phyloP scores from a whole-genome alignment of 345 rosid genomes.

The Acer saccharum region DNA sequence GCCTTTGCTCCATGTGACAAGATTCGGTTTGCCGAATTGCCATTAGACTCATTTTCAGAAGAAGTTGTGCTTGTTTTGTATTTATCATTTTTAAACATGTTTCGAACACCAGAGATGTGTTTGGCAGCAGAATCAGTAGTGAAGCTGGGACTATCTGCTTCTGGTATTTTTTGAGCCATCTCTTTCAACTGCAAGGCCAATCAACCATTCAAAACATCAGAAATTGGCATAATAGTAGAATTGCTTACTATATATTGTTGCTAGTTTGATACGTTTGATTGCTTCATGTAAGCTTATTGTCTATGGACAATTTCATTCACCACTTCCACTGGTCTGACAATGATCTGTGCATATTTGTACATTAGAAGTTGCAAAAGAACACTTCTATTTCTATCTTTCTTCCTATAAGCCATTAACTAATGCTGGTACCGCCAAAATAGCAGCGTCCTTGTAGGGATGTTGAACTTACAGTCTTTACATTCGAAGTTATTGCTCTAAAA shows the following conservation, averaged over 20 bases:
- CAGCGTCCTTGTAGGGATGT: not conserved
- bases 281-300: not conserved
- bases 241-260: not conserved
- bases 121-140: conserved; percentile 31
- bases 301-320: conserved; percentile 7
- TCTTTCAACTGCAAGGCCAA: conserved; percentile 66
- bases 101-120: conserved; percentile 22
- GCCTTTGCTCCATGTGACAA: conserved; percentile 44
- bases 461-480: not conserved
- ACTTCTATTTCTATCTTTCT: not conserved
- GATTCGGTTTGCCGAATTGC: conserved; percentile 34
- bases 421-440: not conserved
- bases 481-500: not conserved
- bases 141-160: conserved; percentile 32
- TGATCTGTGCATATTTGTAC: not conserved
- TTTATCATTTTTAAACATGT: conserved; percentile 29
- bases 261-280: not conserved
- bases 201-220: conserved; percentile 13
- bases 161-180: conserved; percentile 50
- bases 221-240: not conserved
- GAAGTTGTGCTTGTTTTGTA: conserved; percentile 36
- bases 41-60: conserved; percentile 40
- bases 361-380: not conserved
- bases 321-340: not conserved
- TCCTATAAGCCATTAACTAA: not conserved